phyloP scores from a whole-genome alignment of 1,284 basidiomycete genomes.

The Cystobasidium pallidum region DNA sequence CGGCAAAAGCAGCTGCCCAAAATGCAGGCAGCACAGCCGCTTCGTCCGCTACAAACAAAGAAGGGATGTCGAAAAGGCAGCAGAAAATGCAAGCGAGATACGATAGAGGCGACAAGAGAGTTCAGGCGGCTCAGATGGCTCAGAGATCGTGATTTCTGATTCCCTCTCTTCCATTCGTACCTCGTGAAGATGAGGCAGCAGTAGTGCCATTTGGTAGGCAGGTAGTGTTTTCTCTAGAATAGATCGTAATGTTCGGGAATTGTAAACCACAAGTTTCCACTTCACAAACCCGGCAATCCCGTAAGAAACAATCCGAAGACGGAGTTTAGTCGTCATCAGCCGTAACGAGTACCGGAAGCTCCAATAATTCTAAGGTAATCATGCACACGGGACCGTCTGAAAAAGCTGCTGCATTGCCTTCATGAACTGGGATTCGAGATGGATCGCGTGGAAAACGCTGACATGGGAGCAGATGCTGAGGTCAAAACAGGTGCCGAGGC shows the following conservation, averaged over 20 bases:
- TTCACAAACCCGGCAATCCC: neutral
- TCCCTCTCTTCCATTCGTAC: neutral
- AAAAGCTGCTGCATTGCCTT: constrained; percentile 2
- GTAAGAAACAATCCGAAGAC: neutral
- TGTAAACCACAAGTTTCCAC: too few relatives aligned
- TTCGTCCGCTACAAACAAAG: constrained; percentile 6
- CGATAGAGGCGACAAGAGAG: constrained; percentile 39
- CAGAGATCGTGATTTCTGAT: constrained; percentile 5
- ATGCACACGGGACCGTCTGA: too few relatives aligned
- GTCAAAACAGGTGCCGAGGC: constrained; percentile 28
- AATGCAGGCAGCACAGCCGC: neutral
- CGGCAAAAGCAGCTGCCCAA: constrained; percentile 18
- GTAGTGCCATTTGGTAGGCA: too few relatives aligned
- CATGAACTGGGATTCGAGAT: neutral
- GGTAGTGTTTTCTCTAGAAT: too few relatives aligned
- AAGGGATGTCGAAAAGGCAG: constrained; percentile 37
- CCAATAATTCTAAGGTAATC: too few relatives aligned
- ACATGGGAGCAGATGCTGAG: constrained; percentile 22
- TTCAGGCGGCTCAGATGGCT: constrained; percentile 33
- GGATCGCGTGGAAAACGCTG: neutral
- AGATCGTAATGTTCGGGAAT: too few relatives aligned
- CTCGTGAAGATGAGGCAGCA: too few relatives aligned
- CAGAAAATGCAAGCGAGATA: constrained; percentile 44
- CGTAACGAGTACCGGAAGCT: too few relatives aligned
- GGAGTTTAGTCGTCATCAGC: neutral